Conservation (phyloP, 306 rosid species). For the Calophaca sinica region DNA sequence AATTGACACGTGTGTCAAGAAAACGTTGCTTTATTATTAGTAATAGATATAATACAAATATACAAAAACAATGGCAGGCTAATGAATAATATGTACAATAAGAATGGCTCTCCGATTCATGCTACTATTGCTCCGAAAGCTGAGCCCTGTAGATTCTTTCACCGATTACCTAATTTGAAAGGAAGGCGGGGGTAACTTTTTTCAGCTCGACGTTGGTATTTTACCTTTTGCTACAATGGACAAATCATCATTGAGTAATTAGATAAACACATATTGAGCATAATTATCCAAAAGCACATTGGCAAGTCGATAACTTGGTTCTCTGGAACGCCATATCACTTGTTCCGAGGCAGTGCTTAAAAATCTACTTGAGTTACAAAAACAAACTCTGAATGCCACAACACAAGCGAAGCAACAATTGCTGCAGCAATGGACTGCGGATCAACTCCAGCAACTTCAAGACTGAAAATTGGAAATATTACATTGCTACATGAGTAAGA, state of each 20-base stretch:
- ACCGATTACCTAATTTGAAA: slow-evolving; percentile 18
- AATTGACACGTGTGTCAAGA: no score
- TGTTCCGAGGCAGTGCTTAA: slow-evolving; percentile 35
- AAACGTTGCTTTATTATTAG: no score
- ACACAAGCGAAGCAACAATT: slow-evolving; percentile 13
- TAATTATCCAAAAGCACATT: slow-evolving; percentile 39
- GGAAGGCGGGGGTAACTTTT: slow-evolving; percentile 21
- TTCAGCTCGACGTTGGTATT: slow-evolving; percentile 37
- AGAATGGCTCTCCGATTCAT: slow-evolving; percentile 3
- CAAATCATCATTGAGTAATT: slow-evolving; percentile 35
- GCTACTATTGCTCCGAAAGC: slow-evolving; percentile 22
- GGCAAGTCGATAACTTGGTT: slow-evolving; percentile 38
- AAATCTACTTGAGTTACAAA: slow-evolving; percentile 32
- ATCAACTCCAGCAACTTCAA: slow-evolving; percentile 38
- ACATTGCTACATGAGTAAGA: slow-evolving; percentile 35
- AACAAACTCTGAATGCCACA: slow-evolving; percentile 35
- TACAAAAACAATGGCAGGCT: slow-evolving; percentile 41
- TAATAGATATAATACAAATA: background rate
- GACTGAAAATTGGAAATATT: slow-evolving; percentile 39
- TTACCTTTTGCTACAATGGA: slow-evolving; percentile 36
- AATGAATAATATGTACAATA: slow-evolving; percentile 47
- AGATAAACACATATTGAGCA: slow-evolving; percentile 26
- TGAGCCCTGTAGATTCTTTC: slow-evolving; percentile 7
- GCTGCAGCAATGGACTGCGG: no score
- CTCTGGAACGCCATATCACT: slow-evolving; percentile 35